phyloP scores from a whole-genome alignment of 176 grass and related monocot species.

The Oryza australiensis region DNA sequence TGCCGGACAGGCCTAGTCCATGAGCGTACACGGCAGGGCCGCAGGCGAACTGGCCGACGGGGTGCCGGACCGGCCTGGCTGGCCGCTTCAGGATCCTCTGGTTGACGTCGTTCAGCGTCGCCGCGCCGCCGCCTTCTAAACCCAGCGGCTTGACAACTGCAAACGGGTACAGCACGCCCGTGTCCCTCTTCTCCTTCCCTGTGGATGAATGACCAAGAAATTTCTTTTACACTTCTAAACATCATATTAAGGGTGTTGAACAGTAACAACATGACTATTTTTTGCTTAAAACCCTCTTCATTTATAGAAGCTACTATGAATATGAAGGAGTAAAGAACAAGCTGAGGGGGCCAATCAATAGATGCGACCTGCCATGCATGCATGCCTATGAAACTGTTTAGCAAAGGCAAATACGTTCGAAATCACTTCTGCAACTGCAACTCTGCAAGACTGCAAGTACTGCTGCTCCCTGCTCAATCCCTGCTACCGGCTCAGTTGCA shows the following conservation, averaged over 20 bases:
- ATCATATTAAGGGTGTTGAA: not conserved
- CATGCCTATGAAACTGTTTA: not conserved
- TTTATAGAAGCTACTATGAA: not conserved
- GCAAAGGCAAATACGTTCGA: not conserved
- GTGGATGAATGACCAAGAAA: not conserved
- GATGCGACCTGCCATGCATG: not conserved
- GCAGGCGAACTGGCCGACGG: conserved; percentile 66
- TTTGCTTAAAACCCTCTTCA: not conserved
- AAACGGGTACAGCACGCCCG: conserved; percentile 63
- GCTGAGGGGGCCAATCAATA: not conserved
- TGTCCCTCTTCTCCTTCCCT: conserved; percentile 37
- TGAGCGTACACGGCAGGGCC: conserved; percentile 36
- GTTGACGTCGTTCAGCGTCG: conserved; percentile 78
- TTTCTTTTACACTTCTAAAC: not conserved
- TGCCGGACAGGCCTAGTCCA: conserved; percentile 71
- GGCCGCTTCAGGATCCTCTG: conserved; percentile 68
- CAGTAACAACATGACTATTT: not conserved
- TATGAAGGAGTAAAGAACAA: not conserved
- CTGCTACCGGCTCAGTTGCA: conserved; percentile 22
- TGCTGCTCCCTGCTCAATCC: not conserved
- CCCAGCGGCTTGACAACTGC: conserved; percentile 74
- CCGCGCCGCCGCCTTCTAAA: conserved; percentile 51
- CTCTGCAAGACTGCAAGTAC: conserved; percentile 5
- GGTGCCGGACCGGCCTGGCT: conserved; percentile 66
- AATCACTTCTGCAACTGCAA: not conserved